Conservation (phyloP, 2,329 filamentous ascomycete species). For the Sphaerulina vaccinii region DNA sequence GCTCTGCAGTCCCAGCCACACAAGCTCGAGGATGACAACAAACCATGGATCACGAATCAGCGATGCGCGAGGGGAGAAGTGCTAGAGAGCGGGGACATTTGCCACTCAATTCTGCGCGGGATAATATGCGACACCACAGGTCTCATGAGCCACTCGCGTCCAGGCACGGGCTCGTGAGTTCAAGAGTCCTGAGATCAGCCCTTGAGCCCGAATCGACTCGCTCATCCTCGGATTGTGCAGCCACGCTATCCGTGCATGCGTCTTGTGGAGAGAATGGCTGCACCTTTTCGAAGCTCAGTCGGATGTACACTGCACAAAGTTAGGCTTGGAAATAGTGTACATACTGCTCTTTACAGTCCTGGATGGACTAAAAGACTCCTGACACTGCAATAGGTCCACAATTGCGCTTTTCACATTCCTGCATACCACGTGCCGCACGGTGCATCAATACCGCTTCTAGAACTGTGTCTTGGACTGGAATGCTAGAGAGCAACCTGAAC, state of each 20-base stretch:
- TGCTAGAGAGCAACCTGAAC: neutral
- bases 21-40: neutral
- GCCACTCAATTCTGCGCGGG: neutral
- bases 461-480: slow-evolving; percentile 1
- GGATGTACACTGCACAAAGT: neutral
- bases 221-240: no score
- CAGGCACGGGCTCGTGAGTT: neutral
- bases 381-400: no score
- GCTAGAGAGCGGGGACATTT: no score
- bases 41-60: neutral
- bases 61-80: neutral
- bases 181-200: no score
- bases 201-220: no score
- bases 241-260: neutral
- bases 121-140: neutral
- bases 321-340: neutral
- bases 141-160: neutral
- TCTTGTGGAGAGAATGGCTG: neutral
- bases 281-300: neutral
- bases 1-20: no score
- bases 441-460: neutral
- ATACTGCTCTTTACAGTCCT: neutral
- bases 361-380: neutral
- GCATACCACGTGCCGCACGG: neutral
- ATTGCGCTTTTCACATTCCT: neutral